Conservation (phyloP, 768 basidiomycete genomes). For the Cystofilobasidium bisporidii region DNA sequence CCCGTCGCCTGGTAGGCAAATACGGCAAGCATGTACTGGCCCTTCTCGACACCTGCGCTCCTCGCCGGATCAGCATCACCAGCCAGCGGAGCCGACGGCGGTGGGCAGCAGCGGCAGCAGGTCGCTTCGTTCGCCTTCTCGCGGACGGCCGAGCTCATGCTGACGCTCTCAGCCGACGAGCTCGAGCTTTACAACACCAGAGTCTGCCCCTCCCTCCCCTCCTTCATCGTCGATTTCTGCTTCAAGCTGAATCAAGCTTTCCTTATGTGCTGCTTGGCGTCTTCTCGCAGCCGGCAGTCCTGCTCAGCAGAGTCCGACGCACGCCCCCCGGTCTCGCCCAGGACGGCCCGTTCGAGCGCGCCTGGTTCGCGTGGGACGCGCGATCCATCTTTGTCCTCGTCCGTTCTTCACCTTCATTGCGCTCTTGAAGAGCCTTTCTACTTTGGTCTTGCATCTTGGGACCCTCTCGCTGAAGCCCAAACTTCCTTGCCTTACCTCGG, state of each 20-base stretch:
- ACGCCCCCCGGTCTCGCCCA: slow-evolving; percentile 65
- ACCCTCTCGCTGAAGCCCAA: background rate
- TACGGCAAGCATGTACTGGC: background rate
- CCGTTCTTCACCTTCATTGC: slow-evolving; percentile 37
- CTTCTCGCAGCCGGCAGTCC: slow-evolving; percentile 37
- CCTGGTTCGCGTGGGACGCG: slow-evolving; percentile 76
- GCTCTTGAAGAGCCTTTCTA: too few species aligned
- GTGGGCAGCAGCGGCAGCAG: background rate
- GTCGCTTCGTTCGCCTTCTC: background rate
- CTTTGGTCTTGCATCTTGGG: too few species aligned
- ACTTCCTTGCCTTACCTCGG: slow-evolving; percentile 5
- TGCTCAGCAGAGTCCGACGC: slow-evolving; percentile 58
- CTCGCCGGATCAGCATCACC: too few species aligned
- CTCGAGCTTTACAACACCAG: slow-evolving; percentile 14
- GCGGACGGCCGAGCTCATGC: background rate
- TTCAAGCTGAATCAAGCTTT: too few species aligned
- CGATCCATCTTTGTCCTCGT: slow-evolving; percentile 71
- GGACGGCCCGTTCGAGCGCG: slow-evolving; percentile 69
- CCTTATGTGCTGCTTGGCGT: too few species aligned
- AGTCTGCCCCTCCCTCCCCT: too few species aligned
- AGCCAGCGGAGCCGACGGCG: too few species aligned
- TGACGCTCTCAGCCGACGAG: background rate
- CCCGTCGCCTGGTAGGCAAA: too few species aligned
- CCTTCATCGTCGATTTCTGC: too few species aligned
- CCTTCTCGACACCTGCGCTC: background rate